These are phyloP conservation scores for Nyctanthes arbortristis DNA, from an alignment of 257 asterid species.

Conservation along the genomic window DNA sequence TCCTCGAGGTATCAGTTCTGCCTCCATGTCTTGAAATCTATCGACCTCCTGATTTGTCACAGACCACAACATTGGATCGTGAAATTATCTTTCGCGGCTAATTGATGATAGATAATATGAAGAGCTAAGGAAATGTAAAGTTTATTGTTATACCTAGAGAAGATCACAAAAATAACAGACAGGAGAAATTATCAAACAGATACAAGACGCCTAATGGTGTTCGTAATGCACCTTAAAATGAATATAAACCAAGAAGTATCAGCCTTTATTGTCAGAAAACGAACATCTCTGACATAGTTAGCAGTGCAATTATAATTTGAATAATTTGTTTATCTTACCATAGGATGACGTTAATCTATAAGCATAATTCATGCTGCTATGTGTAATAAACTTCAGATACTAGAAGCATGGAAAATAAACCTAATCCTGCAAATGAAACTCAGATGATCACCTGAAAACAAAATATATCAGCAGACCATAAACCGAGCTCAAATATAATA, in stretches of 20 bases:
- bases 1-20: constrained; percentile 68
- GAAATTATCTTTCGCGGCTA: neutral
- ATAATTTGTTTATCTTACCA: neutral
- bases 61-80: constrained; percentile 17
- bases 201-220: constrained; percentile 1
- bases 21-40: constrained; percentile 79
- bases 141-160: neutral
- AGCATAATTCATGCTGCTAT: constrained; percentile 8
- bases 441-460: constrained; percentile 77
- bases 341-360: constrained; percentile 9
- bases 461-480: constrained; percentile 95
- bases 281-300: neutral
- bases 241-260: neutral
- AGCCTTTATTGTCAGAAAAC: neutral
- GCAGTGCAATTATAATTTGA: neutral
- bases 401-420: constrained; percentile 12
- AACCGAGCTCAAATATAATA: constrained; percentile 85
- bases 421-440: constrained; percentile 11
- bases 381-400: constrained; percentile 8
- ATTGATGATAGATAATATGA: neutral
- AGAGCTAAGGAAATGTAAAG: neutral
- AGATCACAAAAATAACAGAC: constrained; percentile 6
- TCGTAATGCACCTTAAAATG: neutral
- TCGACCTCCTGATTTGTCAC: constrained; percentile 81
- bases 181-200: constrained; percentile 11